Conservation (phyloP, 306 rosid species). For the Amphicarpaea edgeworthii region DNA sequence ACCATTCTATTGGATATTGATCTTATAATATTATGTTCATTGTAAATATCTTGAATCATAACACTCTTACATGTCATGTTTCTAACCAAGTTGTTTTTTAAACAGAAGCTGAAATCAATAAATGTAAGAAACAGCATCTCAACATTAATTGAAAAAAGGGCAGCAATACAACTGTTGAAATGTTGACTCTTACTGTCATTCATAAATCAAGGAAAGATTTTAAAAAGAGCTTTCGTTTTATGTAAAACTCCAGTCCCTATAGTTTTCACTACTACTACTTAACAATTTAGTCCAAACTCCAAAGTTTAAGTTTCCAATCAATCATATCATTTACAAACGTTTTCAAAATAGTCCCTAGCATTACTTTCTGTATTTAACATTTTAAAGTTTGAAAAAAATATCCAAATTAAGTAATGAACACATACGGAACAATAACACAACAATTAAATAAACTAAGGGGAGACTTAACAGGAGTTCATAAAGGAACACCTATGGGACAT, state of each 20-base stretch:
- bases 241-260: not conserved
- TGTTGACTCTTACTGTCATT: not conserved
- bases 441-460: not conserved
- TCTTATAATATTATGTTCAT: not conserved
- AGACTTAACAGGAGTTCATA: not conserved
- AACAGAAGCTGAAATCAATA: not conserved
- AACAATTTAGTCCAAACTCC: no score
- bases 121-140: not conserved
- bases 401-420: not conserved
- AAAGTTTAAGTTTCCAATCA: not conserved
- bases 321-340: not conserved
- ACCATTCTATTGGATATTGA: not conserved
- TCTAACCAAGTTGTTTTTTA: not conserved
- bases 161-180: conserved; percentile 23
- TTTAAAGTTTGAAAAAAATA: not conserved
- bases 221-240: not conserved
- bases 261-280: no score
- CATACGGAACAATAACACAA: not conserved
- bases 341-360: not conserved
- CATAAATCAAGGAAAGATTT: conserved; percentile 18
- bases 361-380: not conserved
- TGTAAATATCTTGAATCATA: conserved; percentile 1
- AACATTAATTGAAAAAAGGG: conserved; percentile 1
- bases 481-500: not conserved
- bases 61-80: not conserved